A percentile compares a stretch with the other conserved stretches of the same genome.
These are phyloP conservation scores for Elaphomyces granulatus DNA, from an alignment of 495 filamentous ascomycete genomes.

Conservation along the genomic window DNA sequence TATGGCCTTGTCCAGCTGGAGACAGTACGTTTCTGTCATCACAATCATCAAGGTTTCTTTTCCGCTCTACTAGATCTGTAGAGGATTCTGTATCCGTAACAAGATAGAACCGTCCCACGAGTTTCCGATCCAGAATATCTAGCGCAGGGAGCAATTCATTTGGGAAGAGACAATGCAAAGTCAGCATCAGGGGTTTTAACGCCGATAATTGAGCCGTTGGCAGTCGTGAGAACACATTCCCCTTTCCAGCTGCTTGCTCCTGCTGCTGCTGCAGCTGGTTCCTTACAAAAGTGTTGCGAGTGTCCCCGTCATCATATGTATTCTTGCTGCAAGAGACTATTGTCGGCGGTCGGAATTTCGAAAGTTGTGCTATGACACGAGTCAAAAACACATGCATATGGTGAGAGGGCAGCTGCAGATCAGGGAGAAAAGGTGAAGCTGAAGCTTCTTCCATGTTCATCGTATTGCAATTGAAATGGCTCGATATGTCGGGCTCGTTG, in stretches of 20 bases:
- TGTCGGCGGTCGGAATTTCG: slow-evolving; percentile 1
- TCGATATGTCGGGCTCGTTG: no score
- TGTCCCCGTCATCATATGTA: slow-evolving; percentile 6
- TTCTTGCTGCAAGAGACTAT: neutral
- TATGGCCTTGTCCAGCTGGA: neutral
- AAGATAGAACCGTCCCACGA: slow-evolving; percentile 37
- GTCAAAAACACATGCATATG: no score
- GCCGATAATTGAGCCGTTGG: slow-evolving; percentile 10
- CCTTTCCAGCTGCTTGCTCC: no score
- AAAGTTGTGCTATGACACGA: slow-evolving; percentile 6
- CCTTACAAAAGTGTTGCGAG: no score
- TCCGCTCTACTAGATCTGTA: neutral
- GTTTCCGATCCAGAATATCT: slow-evolving; percentile 61
- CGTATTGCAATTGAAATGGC: no score
- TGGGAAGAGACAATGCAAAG: slow-evolving; percentile 41
- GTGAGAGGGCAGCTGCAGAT: no score
- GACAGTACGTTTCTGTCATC: no score
- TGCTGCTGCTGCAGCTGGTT: neutral
- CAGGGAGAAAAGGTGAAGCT: no score
- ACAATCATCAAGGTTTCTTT: no score
- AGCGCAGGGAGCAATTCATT: slow-evolving; percentile 55
- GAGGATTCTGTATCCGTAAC: neutral
- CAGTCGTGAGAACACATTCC: slow-evolving; percentile 13
- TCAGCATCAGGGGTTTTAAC: slow-evolving; percentile 32
- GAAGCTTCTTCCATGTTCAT: no score